phyloP scores from a whole-genome alignment of 345 rosid species.

The Salix udensis region DNA sequence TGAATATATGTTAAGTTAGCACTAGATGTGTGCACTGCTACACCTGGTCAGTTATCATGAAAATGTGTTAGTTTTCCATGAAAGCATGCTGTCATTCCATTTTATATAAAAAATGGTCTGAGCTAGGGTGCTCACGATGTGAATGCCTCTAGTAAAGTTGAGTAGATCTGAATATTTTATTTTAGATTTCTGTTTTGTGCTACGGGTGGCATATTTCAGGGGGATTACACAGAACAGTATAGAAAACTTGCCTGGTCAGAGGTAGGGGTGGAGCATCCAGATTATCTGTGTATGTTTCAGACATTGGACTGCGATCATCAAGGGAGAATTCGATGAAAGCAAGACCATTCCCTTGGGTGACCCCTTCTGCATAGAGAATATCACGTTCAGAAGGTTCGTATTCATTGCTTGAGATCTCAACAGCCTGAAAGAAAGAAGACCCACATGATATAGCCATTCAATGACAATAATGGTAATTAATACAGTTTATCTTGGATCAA shows the following conservation, averaged over 20 bases:
- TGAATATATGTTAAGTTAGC: not conserved
- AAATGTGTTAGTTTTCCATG: not conserved
- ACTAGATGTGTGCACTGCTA: not conserved
- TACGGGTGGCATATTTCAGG: not conserved
- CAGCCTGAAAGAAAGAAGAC: slow-evolving; percentile 58
- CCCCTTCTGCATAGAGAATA: slow-evolving; percentile 93
- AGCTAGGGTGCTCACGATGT: not conserved
- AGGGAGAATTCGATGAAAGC: slow-evolving; percentile 95
- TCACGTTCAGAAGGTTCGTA: slow-evolving; percentile 92
- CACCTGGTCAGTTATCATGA: not conserved
- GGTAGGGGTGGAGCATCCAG: slow-evolving; percentile 59
- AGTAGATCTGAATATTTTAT: not conserved
- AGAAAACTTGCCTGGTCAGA: slow-evolving; percentile 49
- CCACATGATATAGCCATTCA: slow-evolving; percentile 4
- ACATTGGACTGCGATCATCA: slow-evolving; percentile 85
- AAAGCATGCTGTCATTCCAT: not conserved
- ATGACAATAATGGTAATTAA: slow-evolving; percentile 1
- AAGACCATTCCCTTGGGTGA: slow-evolving; percentile 88
- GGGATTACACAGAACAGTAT: not conserved
- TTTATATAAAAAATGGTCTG: not conserved
- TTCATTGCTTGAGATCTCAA: slow-evolving; percentile 93
- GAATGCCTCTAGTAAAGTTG: not conserved
- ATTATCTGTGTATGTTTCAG: slow-evolving; percentile 71
- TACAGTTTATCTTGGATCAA: slow-evolving; percentile 1
- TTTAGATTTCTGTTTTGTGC: not conserved